phyloP scores from a whole-genome alignment of 257 asterid species.

The Perilla frutescens region DNA sequence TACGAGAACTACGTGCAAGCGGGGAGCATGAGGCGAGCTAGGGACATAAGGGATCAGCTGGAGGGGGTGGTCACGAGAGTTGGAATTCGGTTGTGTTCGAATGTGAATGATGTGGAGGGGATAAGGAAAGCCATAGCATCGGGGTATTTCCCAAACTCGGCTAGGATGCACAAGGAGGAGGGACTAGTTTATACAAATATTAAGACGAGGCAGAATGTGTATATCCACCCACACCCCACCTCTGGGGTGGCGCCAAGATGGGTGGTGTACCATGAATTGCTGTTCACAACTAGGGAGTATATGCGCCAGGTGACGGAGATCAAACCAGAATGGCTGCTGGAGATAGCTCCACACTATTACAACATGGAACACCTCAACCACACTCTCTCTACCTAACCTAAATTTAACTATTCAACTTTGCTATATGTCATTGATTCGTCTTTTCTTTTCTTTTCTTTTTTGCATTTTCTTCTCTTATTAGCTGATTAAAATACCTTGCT shows the following conservation, averaged over 20 bases:
- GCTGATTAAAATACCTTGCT: no score
- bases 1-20: conserved; percentile 89
- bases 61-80: conserved; percentile 81
- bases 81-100: conserved; percentile 66
- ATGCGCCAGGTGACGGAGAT: conserved; percentile 89
- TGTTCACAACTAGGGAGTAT: conserved; percentile 82
- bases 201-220: conserved; percentile 75
- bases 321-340: conserved; percentile 92
- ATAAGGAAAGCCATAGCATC: conserved; percentile 77
- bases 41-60: conserved; percentile 94
- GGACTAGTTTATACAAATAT: conserved; percentile 57
- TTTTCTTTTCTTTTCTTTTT: no score
- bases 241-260: conserved; percentile 85
- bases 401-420: no score
- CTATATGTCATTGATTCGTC: no score
- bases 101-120: conserved; percentile 59
- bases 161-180: conserved; percentile 76
- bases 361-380: conserved; percentile 59
- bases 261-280: conserved; percentile 87
- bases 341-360: conserved; percentile 91
- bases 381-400: no score
- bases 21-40: conserved; percentile 89
- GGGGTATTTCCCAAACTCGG: conserved; percentile 88
- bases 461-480: no score
- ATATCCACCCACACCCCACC: conserved; percentile 91